Evolutionary conservation across 306 rosid genomes (phyloP), one percentile per base, ranked within the genome.

Genomic region (Casuarina equisetifolia): DNA sequence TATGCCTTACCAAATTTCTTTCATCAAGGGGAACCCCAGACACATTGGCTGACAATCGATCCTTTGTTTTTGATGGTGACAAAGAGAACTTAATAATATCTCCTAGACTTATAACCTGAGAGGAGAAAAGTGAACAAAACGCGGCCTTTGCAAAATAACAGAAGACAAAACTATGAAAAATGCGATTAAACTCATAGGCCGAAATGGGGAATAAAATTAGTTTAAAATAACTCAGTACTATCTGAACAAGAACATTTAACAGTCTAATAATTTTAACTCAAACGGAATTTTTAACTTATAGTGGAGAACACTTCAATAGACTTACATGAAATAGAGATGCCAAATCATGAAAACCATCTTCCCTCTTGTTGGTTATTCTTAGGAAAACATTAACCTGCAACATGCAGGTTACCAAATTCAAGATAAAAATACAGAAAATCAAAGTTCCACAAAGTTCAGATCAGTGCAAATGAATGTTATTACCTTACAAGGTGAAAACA

Each of bases 401-500:
- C 80, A 79, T 11, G 66, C 3, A 39, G 52, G n/a, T 15, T 20
- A 48, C 38, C 25, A 70, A 79, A 54, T 57, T 73, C 76, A 82
- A 75, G 7, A 63, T 64, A 54, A 11, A 61, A 70, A 76, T 80
- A 53, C 59, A n/a, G 46, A 62, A 69, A 32, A 75, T 73, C 66
- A 70, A 67, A 80, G 35, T 74, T 17, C 19, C 63, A 76, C 73
- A 62, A 55, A 77, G 35, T 35, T 45, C 39, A 62, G 74, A 9
- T 58, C 44, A 16, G 73, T 76, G 66, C 44, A 74, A 78, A 57
- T 63, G 39, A 79, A 74, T 40, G 70, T 68, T 35, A 38, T 72
- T 83, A 90, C 98, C 97, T 95, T 95, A 91, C 98, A 95, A 82
- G 98, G 98, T 20, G 98, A 95, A 85, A 91, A 95, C 68, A 95